Percentiles rank a stretch among this genome's conserved stretches.
Conservation (phyloP, 139 green algal species). For the Ulvella scutata region DNA sequence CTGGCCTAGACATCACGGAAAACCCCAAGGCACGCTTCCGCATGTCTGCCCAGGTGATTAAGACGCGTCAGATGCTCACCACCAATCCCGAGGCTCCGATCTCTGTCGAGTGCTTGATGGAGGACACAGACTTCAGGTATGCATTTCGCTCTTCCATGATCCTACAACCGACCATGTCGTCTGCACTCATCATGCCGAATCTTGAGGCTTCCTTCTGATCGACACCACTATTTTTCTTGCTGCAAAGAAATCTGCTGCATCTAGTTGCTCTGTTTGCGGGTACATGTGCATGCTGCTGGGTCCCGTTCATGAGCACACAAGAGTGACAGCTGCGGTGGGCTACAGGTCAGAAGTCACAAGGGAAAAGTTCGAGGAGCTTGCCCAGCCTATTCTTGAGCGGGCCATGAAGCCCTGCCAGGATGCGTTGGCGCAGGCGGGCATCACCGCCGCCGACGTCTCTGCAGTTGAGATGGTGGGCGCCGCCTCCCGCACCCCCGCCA, state of each 20-base stretch:
- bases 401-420: constrained; percentile 32
- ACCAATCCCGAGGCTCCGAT: constrained; percentile 77
- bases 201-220: too few relatives aligned
- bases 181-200: too few relatives aligned
- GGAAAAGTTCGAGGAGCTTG: constrained; percentile 79
- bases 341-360: constrained; percentile 34
- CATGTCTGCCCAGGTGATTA: constrained; percentile 56
- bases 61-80: constrained; percentile 61
- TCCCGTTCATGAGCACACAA: too few relatives aligned
- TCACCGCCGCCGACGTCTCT: constrained; percentile 51
- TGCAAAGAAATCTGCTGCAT: too few relatives aligned
- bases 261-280: too few relatives aligned
- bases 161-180: too few relatives aligned
- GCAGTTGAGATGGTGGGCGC: constrained; percentile 84
- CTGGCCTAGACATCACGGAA: constrained; percentile 69
- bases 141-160: too few relatives aligned
- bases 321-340: too few relatives aligned
- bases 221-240: too few relatives aligned
- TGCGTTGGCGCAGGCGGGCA: constrained; percentile 43
- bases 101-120: constrained; percentile 88
- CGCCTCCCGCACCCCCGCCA: constrained; percentile 63
- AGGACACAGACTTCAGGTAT: constrained; percentile 74
- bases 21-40: constrained; percentile 70
- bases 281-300: too few relatives aligned
- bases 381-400: constrained; percentile 35